Base-by-base conservation (phyloP, 164 flowering plant species). In the Tinospora cordifolia region DNA sequence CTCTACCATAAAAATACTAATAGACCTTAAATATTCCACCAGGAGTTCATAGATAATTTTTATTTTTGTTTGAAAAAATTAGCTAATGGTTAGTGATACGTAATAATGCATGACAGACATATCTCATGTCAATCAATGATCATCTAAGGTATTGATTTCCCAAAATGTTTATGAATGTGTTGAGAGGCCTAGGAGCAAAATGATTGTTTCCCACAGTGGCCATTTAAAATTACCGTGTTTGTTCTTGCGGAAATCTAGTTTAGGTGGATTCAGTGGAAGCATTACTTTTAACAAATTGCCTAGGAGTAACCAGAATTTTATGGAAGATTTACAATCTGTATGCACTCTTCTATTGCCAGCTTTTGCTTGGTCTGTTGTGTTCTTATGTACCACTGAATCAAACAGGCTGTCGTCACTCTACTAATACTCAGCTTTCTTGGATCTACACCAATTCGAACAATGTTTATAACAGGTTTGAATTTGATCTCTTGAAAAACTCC, bases 391-490 rank as follows among this genome's bases (percentile, higher is more conserved):
- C 17, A 21, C 25, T 63, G 41, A 63, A 64, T 78, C 73, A 59
- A 82, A 69, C 87, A 91, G 97, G 93, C 87, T 63, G 82, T 81
- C 63, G 7, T 81, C 54, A 64, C 66, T 38, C 80, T 93, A 44
- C 57, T 82, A 73, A 67, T 87, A 71, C 77, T 87, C 62, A 80
- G 90, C 80, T 76, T 90, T 75, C 79, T 89, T 75, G 96, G 94
- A 72, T 69, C 84, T 19, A 60, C 83, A 59, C 81, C 97, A 63
- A 51, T 84, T 64, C 86, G 71, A 69, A 80, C 68, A 40, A 65
- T 86, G 63, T 87, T 82, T 78, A 44, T 75, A 3, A 77, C 78
- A 73, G 97, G 97, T 93, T 66, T 30, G 78, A 67, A 17, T 40
- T 71, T 22, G 51, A 76, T 69, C 68, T 75, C 74, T 63, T 8